Conservation (phyloP, 2,329 filamentous ascomycete genomes). For the Huntiella bhutanensis region DNA sequence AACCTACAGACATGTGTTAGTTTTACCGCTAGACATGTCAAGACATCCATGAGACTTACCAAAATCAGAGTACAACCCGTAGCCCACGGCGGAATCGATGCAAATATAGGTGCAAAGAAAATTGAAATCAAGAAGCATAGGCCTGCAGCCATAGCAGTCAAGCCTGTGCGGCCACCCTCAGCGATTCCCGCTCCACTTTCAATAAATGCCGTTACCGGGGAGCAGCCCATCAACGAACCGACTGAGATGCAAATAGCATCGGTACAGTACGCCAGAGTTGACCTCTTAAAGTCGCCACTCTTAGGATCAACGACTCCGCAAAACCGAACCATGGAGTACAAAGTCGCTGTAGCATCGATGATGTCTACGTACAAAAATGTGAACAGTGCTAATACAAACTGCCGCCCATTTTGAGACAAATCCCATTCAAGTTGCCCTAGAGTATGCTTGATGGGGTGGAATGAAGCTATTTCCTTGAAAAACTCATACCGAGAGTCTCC, state of each 20-base stretch:
- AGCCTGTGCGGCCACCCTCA: slow-evolving; percentile 66
- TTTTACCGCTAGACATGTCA: too few relatives aligned
- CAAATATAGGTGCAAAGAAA: slow-evolving; percentile 82
- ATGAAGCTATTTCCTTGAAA: slow-evolving; percentile 53
- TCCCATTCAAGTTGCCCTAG: slow-evolving; percentile 50
- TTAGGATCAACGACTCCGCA: slow-evolving; percentile 61
- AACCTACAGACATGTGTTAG: slow-evolving; percentile 25
- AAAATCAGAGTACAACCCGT: slow-evolving; percentile 57
- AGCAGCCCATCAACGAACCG: slow-evolving; percentile 56
- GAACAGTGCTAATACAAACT: slow-evolving; percentile 46
- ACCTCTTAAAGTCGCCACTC: slow-evolving; percentile 77
- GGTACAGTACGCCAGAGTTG: slow-evolving; percentile 64
- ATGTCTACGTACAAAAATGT: slow-evolving; percentile 87
- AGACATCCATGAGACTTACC: slow-evolving; percentile 20
- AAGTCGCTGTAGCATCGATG: slow-evolving; percentile 65
- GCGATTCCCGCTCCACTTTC: slow-evolving; percentile 82
- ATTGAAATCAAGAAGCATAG: slow-evolving; percentile 72
- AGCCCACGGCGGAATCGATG: slow-evolving; percentile 75
- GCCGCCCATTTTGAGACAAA: slow-evolving; percentile 31
- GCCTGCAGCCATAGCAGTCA: slow-evolving; percentile 64
- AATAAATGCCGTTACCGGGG: slow-evolving; percentile 72
- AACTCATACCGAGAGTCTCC: slow-evolving; percentile 49
- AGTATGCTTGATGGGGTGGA: slow-evolving; percentile 48
- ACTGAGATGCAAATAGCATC: slow-evolving; percentile 65
- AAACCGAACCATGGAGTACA: slow-evolving; percentile 81